Percentiles rank a stretch among this genome's conserved stretches.
These are phyloP conservation scores for Canna indica DNA, from an alignment of 176 grass and related monocot species.

Conservation along the genomic window DNA sequence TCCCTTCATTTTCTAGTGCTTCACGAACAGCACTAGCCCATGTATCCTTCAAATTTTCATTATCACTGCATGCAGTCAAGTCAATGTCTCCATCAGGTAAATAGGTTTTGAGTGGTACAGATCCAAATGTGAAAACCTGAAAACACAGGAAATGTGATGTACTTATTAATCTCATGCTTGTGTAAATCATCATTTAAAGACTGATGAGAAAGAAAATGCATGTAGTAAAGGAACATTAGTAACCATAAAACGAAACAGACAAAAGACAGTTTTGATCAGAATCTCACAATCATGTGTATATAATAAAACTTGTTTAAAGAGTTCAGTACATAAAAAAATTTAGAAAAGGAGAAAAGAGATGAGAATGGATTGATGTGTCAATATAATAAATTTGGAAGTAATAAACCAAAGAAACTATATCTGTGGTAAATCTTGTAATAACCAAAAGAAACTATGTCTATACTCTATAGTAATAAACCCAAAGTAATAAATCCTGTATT, in stretches of 20 bases:
- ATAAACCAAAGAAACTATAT: too few species aligned
- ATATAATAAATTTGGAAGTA: too few species aligned
- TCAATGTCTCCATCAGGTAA: constrained; percentile 98
- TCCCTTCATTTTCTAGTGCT: constrained; percentile 81
- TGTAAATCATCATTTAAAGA: neutral
- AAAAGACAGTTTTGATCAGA: neutral
- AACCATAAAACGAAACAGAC: neutral
- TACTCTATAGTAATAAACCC: too few species aligned
- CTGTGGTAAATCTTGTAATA: too few species aligned
- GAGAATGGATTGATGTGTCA: too few species aligned
- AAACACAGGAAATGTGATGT: neutral
- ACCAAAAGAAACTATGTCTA: too few species aligned
- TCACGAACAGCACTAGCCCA: constrained; percentile 67
- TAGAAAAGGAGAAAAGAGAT: too few species aligned
- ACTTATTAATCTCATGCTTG: neutral
- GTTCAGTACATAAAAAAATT: neutral
- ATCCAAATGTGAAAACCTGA: constrained; percentile 86
- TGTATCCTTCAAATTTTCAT: constrained; percentile 59
- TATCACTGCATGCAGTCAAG: constrained; percentile 64
- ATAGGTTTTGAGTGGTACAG: constrained; percentile 87
- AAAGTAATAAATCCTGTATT: too few species aligned
- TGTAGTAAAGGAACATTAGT: neutral
- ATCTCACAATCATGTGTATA: neutral
- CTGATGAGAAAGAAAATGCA: neutral
- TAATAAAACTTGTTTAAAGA: neutral